phyloP scores from a whole-genome alignment of 129 eudicot species.

The Cynara cardunculus region DNA sequence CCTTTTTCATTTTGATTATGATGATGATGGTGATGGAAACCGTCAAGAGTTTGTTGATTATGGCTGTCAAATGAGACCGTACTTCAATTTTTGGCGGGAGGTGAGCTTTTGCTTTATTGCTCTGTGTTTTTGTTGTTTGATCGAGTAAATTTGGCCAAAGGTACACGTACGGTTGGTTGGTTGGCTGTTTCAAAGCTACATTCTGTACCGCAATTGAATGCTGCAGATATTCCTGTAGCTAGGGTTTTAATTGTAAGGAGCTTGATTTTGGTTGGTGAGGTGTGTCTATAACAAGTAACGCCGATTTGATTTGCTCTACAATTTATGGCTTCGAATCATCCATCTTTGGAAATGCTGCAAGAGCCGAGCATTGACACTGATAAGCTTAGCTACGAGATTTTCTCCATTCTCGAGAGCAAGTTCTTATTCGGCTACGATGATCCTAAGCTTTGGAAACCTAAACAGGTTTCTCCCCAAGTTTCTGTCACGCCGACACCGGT shows the following conservation, averaged over 20 bases:
- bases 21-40: not conserved
- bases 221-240: constrained; percentile 9
- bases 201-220: constrained; percentile 18
- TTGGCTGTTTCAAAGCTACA: constrained; percentile 11
- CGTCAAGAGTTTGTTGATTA: not conserved
- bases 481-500: constrained; percentile 21
- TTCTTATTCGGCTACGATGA: constrained; percentile 81
- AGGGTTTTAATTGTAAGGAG: constrained; percentile 18
- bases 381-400: constrained; percentile 87
- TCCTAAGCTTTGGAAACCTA: constrained; percentile 69
- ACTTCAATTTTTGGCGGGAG: constrained; percentile 18
- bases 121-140: constrained; percentile 11
- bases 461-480: constrained; percentile 40
- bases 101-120: constrained; percentile 14
- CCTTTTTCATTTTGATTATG: not conserved
- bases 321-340: constrained; percentile 19
- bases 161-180: constrained; percentile 4
- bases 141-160: constrained; percentile 5
- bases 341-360: constrained; percentile 16
- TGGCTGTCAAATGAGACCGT: not conserved
- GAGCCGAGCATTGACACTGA: constrained; percentile 58
- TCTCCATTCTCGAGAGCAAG: constrained; percentile 79
- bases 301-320: not conserved
- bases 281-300: not conserved
- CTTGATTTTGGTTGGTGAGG: constrained; percentile 22